Conservation (phyloP, 176 grass and related monocot species). For the Otatea glauca region DNA sequence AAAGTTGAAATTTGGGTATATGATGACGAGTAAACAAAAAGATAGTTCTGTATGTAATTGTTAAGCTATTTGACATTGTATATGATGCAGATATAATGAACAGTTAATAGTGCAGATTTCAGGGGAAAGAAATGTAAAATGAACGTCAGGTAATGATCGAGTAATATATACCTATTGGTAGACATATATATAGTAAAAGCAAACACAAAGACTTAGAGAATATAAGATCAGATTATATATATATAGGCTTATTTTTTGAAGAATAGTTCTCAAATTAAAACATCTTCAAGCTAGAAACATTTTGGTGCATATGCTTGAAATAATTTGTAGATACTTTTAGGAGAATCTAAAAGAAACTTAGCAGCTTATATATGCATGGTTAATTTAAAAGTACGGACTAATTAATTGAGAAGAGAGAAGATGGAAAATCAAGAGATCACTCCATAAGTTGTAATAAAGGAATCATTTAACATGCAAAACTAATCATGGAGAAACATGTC, state of each 20-base stretch:
- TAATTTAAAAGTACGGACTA: neutral
- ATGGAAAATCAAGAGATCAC: neutral
- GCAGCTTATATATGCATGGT: neutral
- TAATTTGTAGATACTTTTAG: neutral
- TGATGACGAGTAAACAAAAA: neutral
- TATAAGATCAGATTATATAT: neutral
- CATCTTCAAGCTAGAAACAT: neutral
- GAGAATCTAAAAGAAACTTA: neutral
- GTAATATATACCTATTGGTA: neutral
- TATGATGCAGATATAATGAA: neutral
- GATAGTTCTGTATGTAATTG: neutral
- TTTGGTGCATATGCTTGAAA: neutral
- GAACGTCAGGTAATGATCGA: neutral
- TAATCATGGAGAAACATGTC: conserved; percentile 66
- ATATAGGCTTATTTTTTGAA: neutral
- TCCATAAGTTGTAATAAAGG: conserved; percentile 19
- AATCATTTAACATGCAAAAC: conserved; percentile 58
- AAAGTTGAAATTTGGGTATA: conserved; percentile 2
- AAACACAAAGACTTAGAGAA: neutral
- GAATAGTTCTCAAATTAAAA: neutral
- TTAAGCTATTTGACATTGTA: neutral
- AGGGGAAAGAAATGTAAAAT: neutral
- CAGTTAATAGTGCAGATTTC: neutral
- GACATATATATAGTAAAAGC: neutral
- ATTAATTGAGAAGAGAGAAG: neutral